These are phyloP conservation scores for Anthracocystis panici-leucophaei DNA, from an alignment of 1,284 basidiomycete species.

Conservation along the genomic window DNA sequence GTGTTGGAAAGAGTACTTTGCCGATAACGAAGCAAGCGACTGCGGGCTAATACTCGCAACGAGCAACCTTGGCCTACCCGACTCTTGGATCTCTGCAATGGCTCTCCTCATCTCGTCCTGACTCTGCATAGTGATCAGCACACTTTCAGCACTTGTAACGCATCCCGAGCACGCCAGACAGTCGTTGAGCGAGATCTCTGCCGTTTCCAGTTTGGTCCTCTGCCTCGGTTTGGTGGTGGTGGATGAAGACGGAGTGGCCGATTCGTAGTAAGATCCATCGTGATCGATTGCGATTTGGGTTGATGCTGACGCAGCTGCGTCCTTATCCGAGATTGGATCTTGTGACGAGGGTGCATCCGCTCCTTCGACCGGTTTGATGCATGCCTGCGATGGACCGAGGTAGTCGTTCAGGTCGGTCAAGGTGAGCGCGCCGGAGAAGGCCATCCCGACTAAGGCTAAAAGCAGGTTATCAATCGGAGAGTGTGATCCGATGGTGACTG, in stretches of 20 bases:
- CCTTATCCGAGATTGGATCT: constrained; percentile 62
- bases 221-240: constrained; percentile 58
- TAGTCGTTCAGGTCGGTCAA: constrained; percentile 97
- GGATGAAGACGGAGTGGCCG: constrained; percentile 13
- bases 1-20: constrained; percentile 51
- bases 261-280: constrained; percentile 81
- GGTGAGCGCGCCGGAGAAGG: constrained; percentile 85
- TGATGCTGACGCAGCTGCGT: constrained; percentile 70
- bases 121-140: constrained; percentile 96
- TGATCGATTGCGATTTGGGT: constrained; percentile 90
- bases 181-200: constrained; percentile 94
- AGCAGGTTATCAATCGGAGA: neutral
- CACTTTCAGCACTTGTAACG: constrained; percentile 96
- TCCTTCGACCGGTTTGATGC: constrained; percentile 88
- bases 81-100: constrained; percentile 34
- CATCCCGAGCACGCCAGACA: constrained; percentile 95
- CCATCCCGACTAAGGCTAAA: constrained; percentile 73
- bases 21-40: constrained; percentile 81
- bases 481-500: neutral
- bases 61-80: constrained; percentile 27
- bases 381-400: constrained; percentile 94
- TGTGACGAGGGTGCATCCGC: constrained; percentile 21
- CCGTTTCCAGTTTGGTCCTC: constrained; percentile 70
- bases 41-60: constrained; percentile 78
- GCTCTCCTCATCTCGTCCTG: constrained; percentile 84